Percentiles rank a stretch among this genome's conserved stretches.
These are phyloP conservation scores for Aureobasidium sp. DNA, from an alignment of 2,329 filamentous ascomycete genomes.

Conservation along the genomic window DNA sequence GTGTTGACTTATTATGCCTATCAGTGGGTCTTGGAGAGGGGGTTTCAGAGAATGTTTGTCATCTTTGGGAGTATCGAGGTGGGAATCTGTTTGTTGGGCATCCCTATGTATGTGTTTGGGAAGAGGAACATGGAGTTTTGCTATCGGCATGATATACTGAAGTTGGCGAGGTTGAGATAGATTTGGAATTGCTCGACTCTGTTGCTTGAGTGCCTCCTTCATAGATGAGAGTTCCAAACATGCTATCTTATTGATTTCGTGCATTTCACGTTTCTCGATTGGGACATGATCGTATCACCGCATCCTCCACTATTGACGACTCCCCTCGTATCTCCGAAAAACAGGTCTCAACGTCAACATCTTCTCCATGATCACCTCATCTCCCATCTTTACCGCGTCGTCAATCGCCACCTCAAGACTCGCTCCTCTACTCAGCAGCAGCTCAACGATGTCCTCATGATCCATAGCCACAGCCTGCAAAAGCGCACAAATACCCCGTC, in stretches of 20 bases:
- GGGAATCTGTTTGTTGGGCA: slow-evolving; percentile 1
- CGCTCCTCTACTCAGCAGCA: not conserved
- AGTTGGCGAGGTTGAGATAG: slow-evolving; percentile 5
- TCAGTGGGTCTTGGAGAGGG: slow-evolving; percentile 4
- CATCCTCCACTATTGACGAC: not conserved
- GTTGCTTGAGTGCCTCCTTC: too few relatives aligned
- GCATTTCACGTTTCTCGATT: too few relatives aligned
- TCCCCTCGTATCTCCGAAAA: too few relatives aligned
- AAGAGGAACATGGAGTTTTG: slow-evolving; percentile 19
- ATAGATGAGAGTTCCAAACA: too few relatives aligned
- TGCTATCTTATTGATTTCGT: too few relatives aligned
- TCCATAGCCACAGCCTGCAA: not conserved
- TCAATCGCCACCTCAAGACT: not conserved
- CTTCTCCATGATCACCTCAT: not conserved
- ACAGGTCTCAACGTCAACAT: too few relatives aligned
- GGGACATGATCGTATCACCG: not conserved
- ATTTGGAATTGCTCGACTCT: too few relatives aligned
- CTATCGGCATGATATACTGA: slow-evolving; percentile 13
- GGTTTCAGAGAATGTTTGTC: slow-evolving; percentile 13
- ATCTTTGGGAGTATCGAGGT: slow-evolving; percentile 17
- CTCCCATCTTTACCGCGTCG: not conserved
- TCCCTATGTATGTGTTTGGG: slow-evolving; percentile 17
- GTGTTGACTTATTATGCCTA: slow-evolving; percentile 64
- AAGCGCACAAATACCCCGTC: not conserved
- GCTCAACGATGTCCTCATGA: not conserved